Base-by-base conservation (phyloP, 1,284 basidiomycete species). In the Rhodotorula sp. region DNA sequence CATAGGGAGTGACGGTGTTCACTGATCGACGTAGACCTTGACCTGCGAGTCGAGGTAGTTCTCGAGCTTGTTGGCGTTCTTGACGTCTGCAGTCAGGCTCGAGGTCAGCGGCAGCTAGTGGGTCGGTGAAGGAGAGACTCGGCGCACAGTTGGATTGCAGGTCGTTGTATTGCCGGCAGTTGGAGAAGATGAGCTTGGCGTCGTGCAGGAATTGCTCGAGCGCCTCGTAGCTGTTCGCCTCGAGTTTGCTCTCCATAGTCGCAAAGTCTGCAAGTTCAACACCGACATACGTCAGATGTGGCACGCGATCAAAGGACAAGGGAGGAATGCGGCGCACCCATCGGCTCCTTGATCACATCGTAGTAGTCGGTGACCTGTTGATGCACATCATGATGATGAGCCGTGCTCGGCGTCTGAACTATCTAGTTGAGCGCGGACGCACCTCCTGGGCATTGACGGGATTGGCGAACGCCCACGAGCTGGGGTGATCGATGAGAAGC, bases 201-300 rank as follows among this genome's bases (percentile, higher is more conserved):
- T 99, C 96, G 25, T 86, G 86, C 12, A 91, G 81, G 80, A 98
- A 93, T 57, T 86, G 85, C 67, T 93, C 90, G 53, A 97, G 84
- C 34, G 86, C 87, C 49, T 86, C 82, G 81, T 98, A 99, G 72
- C 84, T 82, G 73, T 85, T 86, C 61, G 87, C 90, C 70, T 95
- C 91, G 44, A 99, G 87, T 81, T 95, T 98, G 81, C 90, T 87
- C 80, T 94, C 91, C 89, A 99, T 97, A 3, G 92, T 97, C 65
- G 85, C 85, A 70, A 99, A 87, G 81, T 99, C 96, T 94, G 79
- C 13, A 76, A 45, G 46, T 13, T 0, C 0, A 13, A 27, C 12
- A 46, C 13, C 21, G 34, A 34, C 34, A 34, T 34, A 34, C 25
- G 52, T 27, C 57, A 13, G 9, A 34, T 5, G 34, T 0, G 16